Evolutionary conservation across 306 rosid species (phyloP).

Genomic region (Leucaena leucocephala): DNA sequence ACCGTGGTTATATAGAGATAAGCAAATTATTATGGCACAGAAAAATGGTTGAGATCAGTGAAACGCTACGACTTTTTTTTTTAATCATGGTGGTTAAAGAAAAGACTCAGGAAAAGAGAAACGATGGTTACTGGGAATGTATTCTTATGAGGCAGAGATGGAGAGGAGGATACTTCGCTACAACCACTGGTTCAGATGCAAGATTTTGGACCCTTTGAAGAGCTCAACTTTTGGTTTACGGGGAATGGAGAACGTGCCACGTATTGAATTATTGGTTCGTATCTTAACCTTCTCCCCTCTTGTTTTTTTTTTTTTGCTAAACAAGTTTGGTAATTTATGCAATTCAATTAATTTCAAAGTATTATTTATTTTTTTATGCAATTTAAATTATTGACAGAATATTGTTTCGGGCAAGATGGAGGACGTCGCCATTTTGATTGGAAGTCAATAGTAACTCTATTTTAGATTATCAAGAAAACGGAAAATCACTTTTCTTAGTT

Average conservation of each 20-base stretch:
- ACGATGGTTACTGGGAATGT: conserved; percentile 32
- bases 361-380: neutral
- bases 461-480: neutral
- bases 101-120: conserved; percentile 34
- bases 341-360: neutral
- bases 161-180: conserved; percentile 61
- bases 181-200: conserved; percentile 49
- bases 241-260: neutral
- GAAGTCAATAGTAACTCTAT: neutral
- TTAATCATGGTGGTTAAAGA: conserved; percentile 24
- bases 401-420: neutral
- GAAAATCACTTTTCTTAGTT: neutral
- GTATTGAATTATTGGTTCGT: conserved; percentile 5
- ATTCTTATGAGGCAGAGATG: conserved; percentile 43
- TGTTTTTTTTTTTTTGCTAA: neutral
- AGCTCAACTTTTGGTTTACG: conserved; percentile 17
- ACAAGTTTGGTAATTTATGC: neutral
- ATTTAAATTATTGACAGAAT: neutral
- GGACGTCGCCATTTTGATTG: neutral
- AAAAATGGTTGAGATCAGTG: conserved; percentile 13
- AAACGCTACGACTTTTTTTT: neutral
- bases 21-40: conserved; percentile 5
- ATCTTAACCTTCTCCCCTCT: neutral
- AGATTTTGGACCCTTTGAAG: conserved; percentile 39
- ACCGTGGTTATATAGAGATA: neutral